Conservation (phyloP, 2,329 filamentous ascomycete genomes). For the Neurospora sp. region DNA sequence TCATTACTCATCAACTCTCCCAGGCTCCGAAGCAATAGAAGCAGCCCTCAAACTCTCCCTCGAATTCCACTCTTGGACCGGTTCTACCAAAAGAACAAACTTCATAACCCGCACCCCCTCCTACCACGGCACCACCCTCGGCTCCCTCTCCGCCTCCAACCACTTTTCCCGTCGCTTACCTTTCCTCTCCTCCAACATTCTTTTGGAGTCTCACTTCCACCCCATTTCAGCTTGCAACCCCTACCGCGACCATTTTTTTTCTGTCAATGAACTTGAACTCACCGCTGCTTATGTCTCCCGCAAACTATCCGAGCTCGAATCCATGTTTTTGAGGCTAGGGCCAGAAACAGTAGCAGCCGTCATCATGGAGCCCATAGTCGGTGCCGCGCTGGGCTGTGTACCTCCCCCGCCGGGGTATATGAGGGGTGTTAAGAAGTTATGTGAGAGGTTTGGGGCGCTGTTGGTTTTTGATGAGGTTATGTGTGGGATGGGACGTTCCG, state of each 20-base stretch:
- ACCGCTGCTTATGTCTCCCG: conserved; percentile 44
- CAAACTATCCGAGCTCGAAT: conserved; percentile 51
- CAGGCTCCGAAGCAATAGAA: conserved; percentile 60
- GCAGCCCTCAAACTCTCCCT: conserved; percentile 56
- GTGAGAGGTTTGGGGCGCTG: conserved; percentile 59
- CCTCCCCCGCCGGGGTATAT: conserved; percentile 50
- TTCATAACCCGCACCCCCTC: conserved; percentile 57
- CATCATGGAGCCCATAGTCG: conserved; percentile 57
- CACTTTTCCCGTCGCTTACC: conserved; percentile 49
- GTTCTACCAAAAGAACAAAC: conserved; percentile 40
- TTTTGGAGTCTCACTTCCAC: conserved; percentile 34
- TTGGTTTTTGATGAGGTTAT: conserved; percentile 75
- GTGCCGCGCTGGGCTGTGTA: conserved; percentile 61
- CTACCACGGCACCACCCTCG: conserved; percentile 63
- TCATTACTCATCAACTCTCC: too few relatives aligned
- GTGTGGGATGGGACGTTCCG: conserved; percentile 54
- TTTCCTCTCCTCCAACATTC: too few relatives aligned
- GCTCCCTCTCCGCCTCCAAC: conserved; percentile 48
- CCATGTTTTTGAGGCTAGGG: conserved; percentile 49
- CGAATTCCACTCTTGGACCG: conserved; percentile 53
- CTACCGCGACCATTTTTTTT: conserved; percentile 42
- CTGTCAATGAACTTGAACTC: conserved; percentile 35
- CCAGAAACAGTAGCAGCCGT: conserved; percentile 56
- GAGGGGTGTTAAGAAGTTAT: conserved; percentile 55
- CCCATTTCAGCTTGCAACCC: conserved; percentile 54